Conservation (phyloP, 345 rosid species). For the Mercurialis annua region DNA sequence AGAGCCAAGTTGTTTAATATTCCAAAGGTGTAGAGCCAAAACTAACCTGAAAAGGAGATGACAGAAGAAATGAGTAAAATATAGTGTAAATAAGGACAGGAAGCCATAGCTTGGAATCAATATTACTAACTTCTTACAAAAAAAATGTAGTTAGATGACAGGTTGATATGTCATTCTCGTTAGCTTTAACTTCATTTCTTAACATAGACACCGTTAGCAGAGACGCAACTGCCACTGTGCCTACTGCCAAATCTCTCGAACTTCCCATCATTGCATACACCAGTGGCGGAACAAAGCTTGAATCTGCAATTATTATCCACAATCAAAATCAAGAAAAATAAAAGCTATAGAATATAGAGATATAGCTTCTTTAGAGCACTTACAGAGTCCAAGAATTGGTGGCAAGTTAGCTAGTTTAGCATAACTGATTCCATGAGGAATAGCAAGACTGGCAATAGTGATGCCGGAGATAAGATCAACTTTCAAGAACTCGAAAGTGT, state of each 20-base stretch:
- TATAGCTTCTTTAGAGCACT: too few species aligned
- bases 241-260: constrained; percentile 89
- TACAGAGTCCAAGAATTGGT: constrained; percentile 90
- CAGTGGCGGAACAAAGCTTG: constrained; percentile 91
- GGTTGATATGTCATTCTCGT: constrained; percentile 29
- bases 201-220: constrained; percentile 70
- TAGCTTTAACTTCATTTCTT: constrained; percentile 62
- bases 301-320: constrained; percentile 58
- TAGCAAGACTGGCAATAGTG: constrained; percentile 93
- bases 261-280: constrained; percentile 97
- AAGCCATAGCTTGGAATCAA: neutral
- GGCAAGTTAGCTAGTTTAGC: constrained; percentile 88
- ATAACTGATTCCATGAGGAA: constrained; percentile 97
- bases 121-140: too few species aligned
- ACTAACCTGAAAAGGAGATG: neutral
- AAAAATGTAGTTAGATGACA: neutral
- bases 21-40: neutral
- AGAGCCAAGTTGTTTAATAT: neutral
- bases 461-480: constrained; percentile 81
- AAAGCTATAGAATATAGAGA: too few species aligned
- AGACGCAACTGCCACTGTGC: constrained; percentile 86
- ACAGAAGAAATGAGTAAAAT: neutral
- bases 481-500: constrained; percentile 68
- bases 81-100: neutral
- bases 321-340: too few species aligned